Evolutionary conservation across 495 filamentous ascomycete genomes (phyloP), one percentile per base, ranked within the genome.

Genomic region (Podospora bellae-mahoneyi): DNA sequence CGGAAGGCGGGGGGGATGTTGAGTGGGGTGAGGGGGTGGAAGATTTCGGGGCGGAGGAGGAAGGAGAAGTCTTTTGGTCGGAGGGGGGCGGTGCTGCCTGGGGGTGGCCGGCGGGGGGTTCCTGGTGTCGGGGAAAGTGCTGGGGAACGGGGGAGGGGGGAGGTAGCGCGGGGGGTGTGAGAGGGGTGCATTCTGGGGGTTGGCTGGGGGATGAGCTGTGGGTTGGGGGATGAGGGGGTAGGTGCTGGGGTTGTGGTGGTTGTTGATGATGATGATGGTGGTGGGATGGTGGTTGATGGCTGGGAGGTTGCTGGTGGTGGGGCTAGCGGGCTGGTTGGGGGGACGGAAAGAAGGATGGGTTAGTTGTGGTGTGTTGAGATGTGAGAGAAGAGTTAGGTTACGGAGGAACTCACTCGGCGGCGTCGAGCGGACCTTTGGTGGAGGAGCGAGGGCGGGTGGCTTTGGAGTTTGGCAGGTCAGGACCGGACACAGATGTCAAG

Each of bases 11-110:
- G 77, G 0, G 91, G 90, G 39, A 91, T 83, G 71, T 88, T 82
- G 28, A 86, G 80, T 0, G 88, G 84, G 2, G 89, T 86, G 32
- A 96, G 84, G 2, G 89, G 87, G 78, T 95, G 94, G 82, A 90
- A 97, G 69, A 91, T 88, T 69, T 89, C 86, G 2, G 92, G 91
- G 44, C 88, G 84, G 20, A 93, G 85, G 66, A 97, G 87, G 78
- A 88, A 94, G 60, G 86, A 87, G 72, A 95, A 90, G 79, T 96
- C 91, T 73, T 91, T 92, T 53, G 82, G 79, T 32, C 76, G 66
- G 75, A 77, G 28, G 68, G 71, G 7, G 39, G 39, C 15, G 39
- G 39, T 10, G 39, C 7, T 48, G 7, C 6, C 39, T 10, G 39
- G 39, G 39, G 39, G 39, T 13, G 18, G 53, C 65, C 9, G 15